Conservation (phyloP, 108 stramenopile species). For the Skeletonema tropicum region DNA sequence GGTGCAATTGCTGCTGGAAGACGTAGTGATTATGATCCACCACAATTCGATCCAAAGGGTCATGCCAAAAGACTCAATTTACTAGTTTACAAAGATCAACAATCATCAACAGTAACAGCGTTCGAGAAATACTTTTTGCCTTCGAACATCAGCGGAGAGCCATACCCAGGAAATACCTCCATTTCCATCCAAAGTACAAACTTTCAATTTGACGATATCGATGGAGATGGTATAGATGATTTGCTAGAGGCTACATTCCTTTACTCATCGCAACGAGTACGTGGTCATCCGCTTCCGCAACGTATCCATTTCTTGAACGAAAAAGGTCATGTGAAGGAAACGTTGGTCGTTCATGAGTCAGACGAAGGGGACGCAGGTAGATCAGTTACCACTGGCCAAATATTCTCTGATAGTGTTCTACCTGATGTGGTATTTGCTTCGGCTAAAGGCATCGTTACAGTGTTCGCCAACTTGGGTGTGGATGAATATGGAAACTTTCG, state of each 20-base stretch:
- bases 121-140: slow-evolving; percentile 5
- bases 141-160: slow-evolving; percentile 14
- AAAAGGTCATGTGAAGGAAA: slow-evolving; percentile 5
- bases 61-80: slow-evolving; percentile 7
- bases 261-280: not conserved
- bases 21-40: slow-evolving; percentile 19
- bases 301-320: slow-evolving; percentile 17
- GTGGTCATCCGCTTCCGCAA: slow-evolving; percentile 19
- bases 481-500: slow-evolving; percentile 9
- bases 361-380: slow-evolving; percentile 26
- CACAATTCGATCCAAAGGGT: slow-evolving; percentile 3
- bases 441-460: slow-evolving; percentile 10
- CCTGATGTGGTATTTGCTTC: slow-evolving; percentile 23
- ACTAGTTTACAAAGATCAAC: slow-evolving; percentile 3
- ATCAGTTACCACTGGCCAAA: slow-evolving; percentile 24
- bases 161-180: slow-evolving; percentile 10
- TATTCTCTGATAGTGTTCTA: slow-evolving; percentile 5
- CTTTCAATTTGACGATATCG: slow-evolving; percentile 16
- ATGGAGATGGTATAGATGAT: slow-evolving; percentile 19
- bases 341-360: slow-evolving; percentile 13
- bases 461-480: slow-evolving; percentile 25
- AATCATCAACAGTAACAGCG: not conserved
- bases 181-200: slow-evolving; percentile 19
- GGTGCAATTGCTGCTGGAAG: slow-evolving; percentile 17
- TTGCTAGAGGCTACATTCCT: slow-evolving; percentile 23